These are phyloP conservation scores for Trifolium dubium DNA, from an alignment of 306 rosid genomes.

Conservation along the genomic window DNA sequence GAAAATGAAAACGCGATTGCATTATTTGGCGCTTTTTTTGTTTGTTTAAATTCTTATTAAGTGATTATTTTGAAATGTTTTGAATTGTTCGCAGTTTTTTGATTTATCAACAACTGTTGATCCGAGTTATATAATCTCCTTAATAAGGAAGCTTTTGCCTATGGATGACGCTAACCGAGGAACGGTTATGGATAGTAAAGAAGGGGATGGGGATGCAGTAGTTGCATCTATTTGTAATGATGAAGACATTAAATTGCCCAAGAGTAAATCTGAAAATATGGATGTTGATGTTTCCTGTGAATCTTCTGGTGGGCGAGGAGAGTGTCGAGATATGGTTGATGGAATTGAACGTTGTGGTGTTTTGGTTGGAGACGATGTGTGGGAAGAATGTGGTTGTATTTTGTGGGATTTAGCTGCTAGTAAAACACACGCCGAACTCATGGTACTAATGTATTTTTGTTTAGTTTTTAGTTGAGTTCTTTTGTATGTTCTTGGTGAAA, in stretches of 20 bases:
- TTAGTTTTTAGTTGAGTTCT: constrained; percentile 5
- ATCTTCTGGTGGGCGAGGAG: constrained; percentile 39
- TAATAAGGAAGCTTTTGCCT: constrained; percentile 86
- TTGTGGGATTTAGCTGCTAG: constrained; percentile 92
- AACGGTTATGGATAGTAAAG: constrained; percentile 6
- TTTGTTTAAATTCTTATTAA: background rate
- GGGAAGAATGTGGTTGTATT: constrained; percentile 91
- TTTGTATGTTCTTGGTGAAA: background rate
- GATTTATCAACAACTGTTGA: constrained; percentile 91
- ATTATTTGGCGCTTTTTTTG: background rate
- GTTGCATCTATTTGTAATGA: constrained; percentile 36
- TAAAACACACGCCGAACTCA: constrained; percentile 84
- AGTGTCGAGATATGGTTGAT: constrained; percentile 16
- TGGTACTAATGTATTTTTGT: constrained; percentile 58
- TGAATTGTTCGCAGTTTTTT: constrained; percentile 61
- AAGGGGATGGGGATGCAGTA: constrained; percentile 31
- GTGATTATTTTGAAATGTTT: constrained; percentile 36
- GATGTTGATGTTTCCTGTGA: constrained; percentile 52
- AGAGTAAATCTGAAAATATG: constrained; percentile 49
- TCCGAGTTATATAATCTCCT: constrained; percentile 86
- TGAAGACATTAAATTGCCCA: background rate
- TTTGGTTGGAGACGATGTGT: constrained; percentile 49
- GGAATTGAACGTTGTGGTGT: constrained; percentile 35
- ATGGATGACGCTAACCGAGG: constrained; percentile 37
- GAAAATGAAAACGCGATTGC: constrained; percentile 15